Conservation (phyloP, 441 rosid species). For the Gossypium schwendimanii region DNA sequence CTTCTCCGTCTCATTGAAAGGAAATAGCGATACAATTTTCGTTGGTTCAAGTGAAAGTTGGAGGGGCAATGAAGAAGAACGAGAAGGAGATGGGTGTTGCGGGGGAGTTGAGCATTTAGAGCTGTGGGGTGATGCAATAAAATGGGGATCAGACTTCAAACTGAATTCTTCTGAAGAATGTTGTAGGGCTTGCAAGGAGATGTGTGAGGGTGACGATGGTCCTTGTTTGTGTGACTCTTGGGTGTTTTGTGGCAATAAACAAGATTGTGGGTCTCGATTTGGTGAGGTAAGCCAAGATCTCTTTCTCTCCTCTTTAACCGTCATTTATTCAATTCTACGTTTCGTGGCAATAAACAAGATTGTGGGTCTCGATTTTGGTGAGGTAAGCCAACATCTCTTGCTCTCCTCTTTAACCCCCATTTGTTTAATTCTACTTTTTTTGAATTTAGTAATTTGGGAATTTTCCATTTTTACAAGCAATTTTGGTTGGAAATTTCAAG, state of each 20-base stretch:
- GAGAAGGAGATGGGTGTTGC: constrained; percentile 21
- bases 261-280: constrained; percentile 32
- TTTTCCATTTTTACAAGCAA: constrained; percentile 20
- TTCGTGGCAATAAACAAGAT: constrained; percentile 20
- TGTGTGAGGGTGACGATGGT: constrained; percentile 27
- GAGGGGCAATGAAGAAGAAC: background rate
- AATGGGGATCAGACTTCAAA: constrained; percentile 35
- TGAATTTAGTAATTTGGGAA: background rate
- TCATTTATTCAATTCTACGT: background rate
- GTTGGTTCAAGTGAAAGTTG: background rate
- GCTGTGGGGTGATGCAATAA: constrained; percentile 39
- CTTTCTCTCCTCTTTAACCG: background rate
- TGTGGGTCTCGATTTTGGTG: constrained; percentile 38
- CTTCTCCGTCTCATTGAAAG: constrained; percentile 12
- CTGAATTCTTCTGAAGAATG: constrained; percentile 27
- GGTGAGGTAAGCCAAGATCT: constrained; percentile 29
- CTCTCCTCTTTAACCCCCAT: background rate
- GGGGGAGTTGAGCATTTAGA: constrained; percentile 33
- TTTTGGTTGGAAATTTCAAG: constrained; percentile 64
- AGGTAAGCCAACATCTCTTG: constrained; percentile 21
- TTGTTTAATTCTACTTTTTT: background rate
- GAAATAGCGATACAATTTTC: background rate
- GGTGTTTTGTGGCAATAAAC: constrained; percentile 32
- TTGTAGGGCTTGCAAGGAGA: constrained; percentile 34
- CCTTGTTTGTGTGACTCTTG: constrained; percentile 37